phyloP scores from a whole-genome alignment of 345 rosid genomes.

The Litchi chinensis region DNA sequence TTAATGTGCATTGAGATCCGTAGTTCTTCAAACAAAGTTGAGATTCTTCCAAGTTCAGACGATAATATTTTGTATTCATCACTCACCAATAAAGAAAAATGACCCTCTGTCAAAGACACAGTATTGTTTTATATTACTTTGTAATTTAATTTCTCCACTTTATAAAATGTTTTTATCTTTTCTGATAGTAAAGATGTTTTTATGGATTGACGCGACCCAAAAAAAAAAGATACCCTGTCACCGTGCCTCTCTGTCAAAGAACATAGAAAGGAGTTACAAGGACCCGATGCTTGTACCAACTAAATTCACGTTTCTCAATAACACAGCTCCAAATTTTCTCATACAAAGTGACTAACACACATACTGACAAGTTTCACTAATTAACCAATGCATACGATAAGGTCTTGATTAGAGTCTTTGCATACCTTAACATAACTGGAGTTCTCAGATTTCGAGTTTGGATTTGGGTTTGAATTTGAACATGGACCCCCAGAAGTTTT shows the following conservation, averaged over 20 bases:
- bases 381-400: neutral
- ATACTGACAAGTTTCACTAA: neutral
- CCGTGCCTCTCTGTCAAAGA: neutral
- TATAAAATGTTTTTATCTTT: neutral
- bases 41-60: slow-evolving; percentile 7
- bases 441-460: slow-evolving; percentile 28
- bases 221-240: neutral
- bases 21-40: neutral
- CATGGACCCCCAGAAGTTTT: slow-evolving; percentile 23
- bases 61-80: slow-evolving; percentile 12
- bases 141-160: neutral
- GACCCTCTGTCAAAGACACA: neutral
- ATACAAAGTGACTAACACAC: neutral
- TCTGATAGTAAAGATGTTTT: slow-evolving; percentile 3
- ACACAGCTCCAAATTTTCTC: neutral
- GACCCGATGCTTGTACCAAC: neutral
- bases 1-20: slow-evolving; percentile 19
- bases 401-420: neutral
- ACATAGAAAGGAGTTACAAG: neutral
- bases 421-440: slow-evolving; percentile 27
- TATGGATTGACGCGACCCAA: neutral
- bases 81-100: neutral
- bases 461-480: slow-evolving; percentile 26
- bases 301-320: neutral
- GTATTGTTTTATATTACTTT: neutral